Base-by-base conservation (phyloP, 1,139 yeast genomes). In the Zygosaccharomyces pseudobailii region DNA sequence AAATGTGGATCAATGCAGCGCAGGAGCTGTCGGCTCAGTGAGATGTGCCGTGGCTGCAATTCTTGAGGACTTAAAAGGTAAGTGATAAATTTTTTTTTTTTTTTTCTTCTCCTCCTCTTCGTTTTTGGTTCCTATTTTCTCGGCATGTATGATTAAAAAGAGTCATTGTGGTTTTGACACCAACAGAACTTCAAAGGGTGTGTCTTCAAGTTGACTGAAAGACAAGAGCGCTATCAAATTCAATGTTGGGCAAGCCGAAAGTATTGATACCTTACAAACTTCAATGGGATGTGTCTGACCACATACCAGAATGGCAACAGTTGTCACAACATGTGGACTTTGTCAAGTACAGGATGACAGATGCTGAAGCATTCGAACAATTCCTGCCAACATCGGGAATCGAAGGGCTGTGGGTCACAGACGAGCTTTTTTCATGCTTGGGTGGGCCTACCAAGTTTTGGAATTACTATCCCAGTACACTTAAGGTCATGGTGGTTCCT, bases 321-420 rank as follows among this genome's bases (percentile, higher is more conserved):
- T 49, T 60, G 42, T 44, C 55, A 3, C 44, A 53, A 20, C 41
- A 45, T 3, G 57, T 68, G 30, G 56, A 65, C 1, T 64, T 66
- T 27, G 42, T 58, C 6, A 52, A 55, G 19, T 57, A 63, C 43
- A 52, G 55, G 36, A 52, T 67, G 25, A 48, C 57, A 3, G 55
- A 58, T 2, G 44, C 48, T 3, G 61, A 56, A 7, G 55, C 47
- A 22, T 61, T 68, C 28, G 45, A 49, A 25, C 33, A 66, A 58
- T 58, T 53, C 36, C 46, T 68, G 22, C 36, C 43, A 6, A 48
- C 32, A 44, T 55, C 56, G n/a, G 70, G 75, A 46, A 66, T 82
- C 27, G 70, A 70, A 28, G 88, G 82, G 5, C 73, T 84, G 27
- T 84, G 83, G 71, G 80, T 78, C 3, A 81, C 84, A 0, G 85